phyloP scores from a whole-genome alignment of 768 basidiomycete genomes.

The Amanita pseudoporphyria region DNA sequence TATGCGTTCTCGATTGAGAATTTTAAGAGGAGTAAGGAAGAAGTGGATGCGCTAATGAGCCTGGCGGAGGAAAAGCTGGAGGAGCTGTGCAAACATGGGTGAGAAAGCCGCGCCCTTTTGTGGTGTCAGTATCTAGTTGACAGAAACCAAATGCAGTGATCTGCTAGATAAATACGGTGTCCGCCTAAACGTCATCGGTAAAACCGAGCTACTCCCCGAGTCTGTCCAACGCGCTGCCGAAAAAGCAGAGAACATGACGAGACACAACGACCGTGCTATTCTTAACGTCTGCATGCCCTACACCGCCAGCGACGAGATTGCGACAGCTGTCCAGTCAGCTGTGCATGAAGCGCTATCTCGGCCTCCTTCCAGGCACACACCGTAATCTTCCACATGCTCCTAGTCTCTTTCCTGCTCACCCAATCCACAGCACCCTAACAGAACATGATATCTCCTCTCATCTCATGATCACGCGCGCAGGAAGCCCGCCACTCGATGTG shows the following conservation, averaged over 20 bases:
- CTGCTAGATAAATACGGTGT: constrained; percentile 78
- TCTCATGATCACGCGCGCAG: constrained; percentile 53
- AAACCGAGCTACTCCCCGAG: constrained; percentile 65
- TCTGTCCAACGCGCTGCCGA: constrained; percentile 57
- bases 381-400: too few species aligned
- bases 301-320: constrained; percentile 85
- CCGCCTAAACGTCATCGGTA: constrained; percentile 75
- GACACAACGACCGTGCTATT: constrained; percentile 61
- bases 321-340: constrained; percentile 57
- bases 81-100: constrained; percentile 81
- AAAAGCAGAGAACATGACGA: constrained; percentile 71
- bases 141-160: constrained; percentile 37
- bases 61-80: constrained; percentile 69
- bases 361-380: background rate
- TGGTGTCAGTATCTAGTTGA: background rate
- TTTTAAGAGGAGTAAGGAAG: constrained; percentile 78
- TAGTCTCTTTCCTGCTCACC: background rate
- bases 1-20: constrained; percentile 99
- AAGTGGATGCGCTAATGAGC: constrained; percentile 84
- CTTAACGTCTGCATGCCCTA: constrained; percentile 94
- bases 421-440: constrained; percentile 32
- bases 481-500: constrained; percentile 79
- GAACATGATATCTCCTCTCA: constrained; percentile 59
- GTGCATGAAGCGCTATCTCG: constrained; percentile 31
- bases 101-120: constrained; percentile 19